These are phyloP conservation scores for Pontederia crassipes DNA, from an alignment of 176 grass and related monocot genomes.

Conservation along the genomic window DNA sequence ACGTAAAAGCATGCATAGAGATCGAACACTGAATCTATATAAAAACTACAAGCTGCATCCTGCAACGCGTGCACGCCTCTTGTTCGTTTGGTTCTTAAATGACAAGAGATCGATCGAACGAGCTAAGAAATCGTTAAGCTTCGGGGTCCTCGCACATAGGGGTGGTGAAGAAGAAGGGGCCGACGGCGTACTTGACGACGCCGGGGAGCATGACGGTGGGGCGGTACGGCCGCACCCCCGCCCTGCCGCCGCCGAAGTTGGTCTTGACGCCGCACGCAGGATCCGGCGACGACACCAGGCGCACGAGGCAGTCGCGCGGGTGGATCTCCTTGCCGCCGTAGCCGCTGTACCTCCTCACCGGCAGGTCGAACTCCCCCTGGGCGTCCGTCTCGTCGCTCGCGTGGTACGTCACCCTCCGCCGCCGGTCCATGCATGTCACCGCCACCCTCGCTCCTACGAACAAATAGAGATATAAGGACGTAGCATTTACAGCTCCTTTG, in stretches of 20 bases:
- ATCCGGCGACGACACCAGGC: slow-evolving; percentile 39
- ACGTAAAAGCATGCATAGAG: no score
- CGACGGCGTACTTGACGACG: slow-evolving; percentile 20
- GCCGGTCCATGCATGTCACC: slow-evolving; percentile 49
- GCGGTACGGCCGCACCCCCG: slow-evolving; percentile 30
- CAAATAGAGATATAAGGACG: no score
- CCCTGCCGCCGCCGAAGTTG: slow-evolving; percentile 49
- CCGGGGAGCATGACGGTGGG: slow-evolving; percentile 13
- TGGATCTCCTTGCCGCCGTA: neutral
- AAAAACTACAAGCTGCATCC: no score
- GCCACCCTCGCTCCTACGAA: slow-evolving; percentile 33
- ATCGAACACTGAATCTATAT: no score
- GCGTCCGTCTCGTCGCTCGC: slow-evolving; percentile 24
- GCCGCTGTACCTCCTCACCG: slow-evolving; percentile 24
- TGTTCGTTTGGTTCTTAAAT: no score
- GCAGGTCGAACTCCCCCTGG: slow-evolving; percentile 37
- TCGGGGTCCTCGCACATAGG: slow-evolving; percentile 23
- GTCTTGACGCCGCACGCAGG: slow-evolving; percentile 36
- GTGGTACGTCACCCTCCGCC: slow-evolving; percentile 28
- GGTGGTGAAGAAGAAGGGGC: slow-evolving; percentile 48
- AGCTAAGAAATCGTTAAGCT: neutral
- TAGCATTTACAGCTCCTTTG: no score
- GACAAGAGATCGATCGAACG: no score
- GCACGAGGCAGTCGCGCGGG: slow-evolving; percentile 27
- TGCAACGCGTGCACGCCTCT: no score